Base-by-base conservation (phyloP, 2,329 filamentous ascomycete genomes). In the Pseudocercospora fuligena region DNA sequence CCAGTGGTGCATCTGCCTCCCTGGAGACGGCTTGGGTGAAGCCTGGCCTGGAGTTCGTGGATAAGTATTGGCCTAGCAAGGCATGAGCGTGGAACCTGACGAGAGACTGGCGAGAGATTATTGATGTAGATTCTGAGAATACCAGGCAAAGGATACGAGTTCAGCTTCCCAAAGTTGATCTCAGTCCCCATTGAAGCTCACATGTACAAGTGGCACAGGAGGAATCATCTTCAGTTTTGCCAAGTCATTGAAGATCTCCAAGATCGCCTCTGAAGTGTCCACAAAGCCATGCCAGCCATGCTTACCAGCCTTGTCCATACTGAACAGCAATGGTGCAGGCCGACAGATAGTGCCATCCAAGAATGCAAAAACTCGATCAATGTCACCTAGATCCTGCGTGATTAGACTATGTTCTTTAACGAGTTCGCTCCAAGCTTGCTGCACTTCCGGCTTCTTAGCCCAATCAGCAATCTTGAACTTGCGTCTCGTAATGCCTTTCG, bases 351-450 rank as follows among this genome's bases (percentile, higher is more conserved):
- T 75, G 12, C 76, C 77, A 70, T 85, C 82, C 14, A 81, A 73
- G 66, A 86, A 83, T 1, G 78, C 78, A 66, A 85, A 85, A 23
- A 85, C 79, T 2, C 82, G 78, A 51, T 82, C 81, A n/a, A 82
- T 71, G 58, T 83, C 80, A 49, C 76, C 75, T 25, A 75, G 49
- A 56, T 73, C 69, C 61, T 78, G 70, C 3, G 74, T 71, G 16
- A 54, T 29, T 23, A 86, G 72, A 3, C 74, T 73, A 64, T 86
- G 72, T 69, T 80, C 73, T 43, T 76, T 68, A 5, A 78, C 77
- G 6, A 86, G 68, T 65, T 82, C 78, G 29, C 73, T 74, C 84
- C 84, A 86, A 5, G 82, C 80, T n/a, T 78, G 69, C 65, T 80
- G 74, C 3, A 85, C 82, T 16, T 82, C 80, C 0, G 77, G 73